A percentile compares a stretch with the other conserved stretches of the same genome.
Conservation (phyloP, 2,329 filamentous ascomycete genomes). For the Rhynchosporium secalis region DNA sequence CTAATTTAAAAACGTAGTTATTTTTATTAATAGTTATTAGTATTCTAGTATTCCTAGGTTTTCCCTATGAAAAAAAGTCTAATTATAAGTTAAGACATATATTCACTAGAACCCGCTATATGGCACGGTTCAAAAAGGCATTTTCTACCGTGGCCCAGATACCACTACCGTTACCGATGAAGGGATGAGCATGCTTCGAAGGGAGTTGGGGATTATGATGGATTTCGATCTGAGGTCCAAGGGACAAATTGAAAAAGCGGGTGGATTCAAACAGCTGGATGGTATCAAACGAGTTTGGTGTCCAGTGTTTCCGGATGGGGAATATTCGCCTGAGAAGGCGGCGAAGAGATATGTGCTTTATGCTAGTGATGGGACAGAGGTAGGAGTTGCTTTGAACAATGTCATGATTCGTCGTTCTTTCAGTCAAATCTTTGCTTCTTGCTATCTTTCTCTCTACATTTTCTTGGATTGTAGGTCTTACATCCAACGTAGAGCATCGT, state of each 20-base stretch:
- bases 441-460: too few relatives aligned
- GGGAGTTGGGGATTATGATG: constrained; percentile 54
- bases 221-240: constrained; percentile 68
- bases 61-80: too few relatives aligned
- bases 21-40: too few relatives aligned
- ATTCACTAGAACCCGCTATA: too few relatives aligned
- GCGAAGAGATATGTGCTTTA: constrained; percentile 62
- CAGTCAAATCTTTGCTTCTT: not conserved
- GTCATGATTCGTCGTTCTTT: not conserved
- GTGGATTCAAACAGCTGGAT: constrained; percentile 47
- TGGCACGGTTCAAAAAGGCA: constrained; percentile 48
- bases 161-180: constrained; percentile 56
- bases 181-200: constrained; percentile 52
- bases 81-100: too few relatives aligned
- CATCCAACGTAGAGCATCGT: constrained; percentile 53
- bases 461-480: not conserved
- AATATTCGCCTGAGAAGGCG: constrained; percentile 62
- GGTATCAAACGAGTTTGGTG: constrained; percentile 56
- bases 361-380: constrained; percentile 51
- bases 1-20: too few relatives aligned
- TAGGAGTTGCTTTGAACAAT: constrained; percentile 29
- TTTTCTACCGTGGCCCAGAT: constrained; percentile 69
- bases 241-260: constrained; percentile 55
- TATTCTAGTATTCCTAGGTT: too few relatives aligned
- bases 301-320: constrained; percentile 63